Evolutionary conservation across 257 asterid species (phyloP), one percentile per base, ranked within the genome.

Genomic region (Mentha longifolia): DNA sequence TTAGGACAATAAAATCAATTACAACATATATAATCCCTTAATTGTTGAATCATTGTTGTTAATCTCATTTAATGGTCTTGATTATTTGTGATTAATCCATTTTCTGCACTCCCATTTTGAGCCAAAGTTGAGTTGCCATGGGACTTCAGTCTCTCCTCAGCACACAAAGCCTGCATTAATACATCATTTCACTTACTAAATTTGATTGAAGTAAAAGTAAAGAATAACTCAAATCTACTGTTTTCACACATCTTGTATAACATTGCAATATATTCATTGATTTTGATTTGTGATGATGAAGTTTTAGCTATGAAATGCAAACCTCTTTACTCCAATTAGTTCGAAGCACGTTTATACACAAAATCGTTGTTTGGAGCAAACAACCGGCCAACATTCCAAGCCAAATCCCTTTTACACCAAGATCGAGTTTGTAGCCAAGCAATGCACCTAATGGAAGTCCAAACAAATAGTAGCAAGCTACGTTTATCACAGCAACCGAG

Each of bases 381-480:
- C 85, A 79, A 47, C 98, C 97, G 2, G 83, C 83, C 6, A 92
- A 70, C 96, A 92, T 87, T 4, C 97, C 97, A 12, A 84, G 65
- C 98, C 96, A 92, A 7, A 92, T 88, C 61, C 98, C 98, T 73
- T 80, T 65, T 1, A 90, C 91, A 11, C 97, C 92, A 33, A 81
- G 82, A 7, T 76, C 79, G n/a, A 83, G 71, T 68, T 68, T 82
- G 83, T 85, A 90, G 19, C 98, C 96, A 31, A 90, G 88, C 68
- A 91, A 69, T 0, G 88, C 98, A 15, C 97, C 97, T 10, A 92
- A 69, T 2, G 98, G 98, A 69, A 92, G 86, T 41, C 98, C 98
- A 30, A 90, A 78, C 0, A 84, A 5, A 13, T 90, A 90, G 71
- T 92, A 92, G 52, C 92, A 85, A 1, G 41, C 80, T 0, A 82